Evolutionary conservation across 2,329 filamentous ascomycete species (phyloP), one percentile per base, ranked within the genome.

Genomic region (Sporothrix dimorphospora): DNA sequence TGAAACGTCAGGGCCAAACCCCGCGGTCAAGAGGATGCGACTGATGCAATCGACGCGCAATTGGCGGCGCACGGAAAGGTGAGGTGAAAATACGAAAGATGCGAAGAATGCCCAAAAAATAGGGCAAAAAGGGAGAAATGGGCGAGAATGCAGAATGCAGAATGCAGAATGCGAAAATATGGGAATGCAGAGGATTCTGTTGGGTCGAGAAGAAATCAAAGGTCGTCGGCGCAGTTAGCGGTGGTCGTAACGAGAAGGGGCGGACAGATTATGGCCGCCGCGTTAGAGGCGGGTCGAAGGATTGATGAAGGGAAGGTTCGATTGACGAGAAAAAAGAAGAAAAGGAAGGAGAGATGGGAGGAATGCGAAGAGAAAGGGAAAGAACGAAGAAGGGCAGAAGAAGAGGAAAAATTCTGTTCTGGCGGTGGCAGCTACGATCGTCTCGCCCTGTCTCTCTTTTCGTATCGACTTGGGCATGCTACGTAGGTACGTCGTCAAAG

Each of bases 381-480:
- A 68, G 53, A 27, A 61, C 27, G 49, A 30, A 34, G 38, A 67
- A 47, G 53, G 21, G 19, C 53, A 57, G 27, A 57, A 57, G 27
- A 57, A 57, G 38, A 21, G 38, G 8, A 45, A 45, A 27, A 27
- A 27, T 34, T 55, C 69, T 51, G 69, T 30, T 45, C 40, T 61
- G 59, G 61, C 49, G 70, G 70, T 67, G 59, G 69, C 63, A 72
- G 70, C 42, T 72, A 65, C 65, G 71, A 72, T 70, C 45, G 55
- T 70, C 69, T 59, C 66, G 30, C 57, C 57, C 34, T 61, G 21
- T 67, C 45, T 69, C 49, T 69, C 34, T 45, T 21, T 57, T 21
- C 24, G 38, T 70, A 14, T 70, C 68, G 38, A 34, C 38, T 14
- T 70, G 19, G 40, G 21, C 24, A 27, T 45, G n/a, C n/a, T n/a